Percentiles rank a stretch among this genome's conserved stretches.
These are phyloP conservation scores for Debaryomyces sp. DNA, from an alignment of 1,139 yeast genomes.

Conservation along the genomic window DNA sequence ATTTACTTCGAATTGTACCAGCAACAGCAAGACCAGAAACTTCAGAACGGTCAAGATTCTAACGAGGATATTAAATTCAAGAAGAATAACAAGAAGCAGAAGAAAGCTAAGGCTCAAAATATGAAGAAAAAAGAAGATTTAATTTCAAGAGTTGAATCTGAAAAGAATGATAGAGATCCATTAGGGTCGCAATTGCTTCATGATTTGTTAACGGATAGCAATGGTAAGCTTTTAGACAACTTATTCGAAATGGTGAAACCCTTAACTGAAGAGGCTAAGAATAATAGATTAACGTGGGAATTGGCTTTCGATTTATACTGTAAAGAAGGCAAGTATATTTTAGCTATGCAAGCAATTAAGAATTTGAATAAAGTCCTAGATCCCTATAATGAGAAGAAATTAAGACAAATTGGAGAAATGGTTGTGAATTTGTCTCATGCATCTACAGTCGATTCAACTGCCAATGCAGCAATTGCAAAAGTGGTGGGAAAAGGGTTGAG, in stretches of 20 bases:
- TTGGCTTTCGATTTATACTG: constrained; percentile 42
- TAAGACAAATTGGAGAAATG: constrained; percentile 25
- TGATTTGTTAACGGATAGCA: constrained; percentile 26
- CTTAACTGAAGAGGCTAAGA: constrained; percentile 38
- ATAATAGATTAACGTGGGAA: constrained; percentile 38
- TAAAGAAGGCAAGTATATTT: constrained; percentile 46
- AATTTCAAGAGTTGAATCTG: constrained; percentile 45
- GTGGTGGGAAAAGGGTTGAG: constrained; percentile 48
- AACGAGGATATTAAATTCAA: constrained; percentile 17
- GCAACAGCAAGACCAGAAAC: constrained; percentile 18
- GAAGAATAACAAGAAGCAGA: constrained; percentile 31
- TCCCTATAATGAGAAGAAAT: constrained; percentile 20
- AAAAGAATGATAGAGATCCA: constrained; percentile 51
- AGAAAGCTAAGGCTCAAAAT: constrained; percentile 40
- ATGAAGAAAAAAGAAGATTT: constrained; percentile 41
- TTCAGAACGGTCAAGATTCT: constrained; percentile 17
- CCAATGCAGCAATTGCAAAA: constrained; percentile 46
- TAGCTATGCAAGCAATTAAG: constrained; percentile 49
- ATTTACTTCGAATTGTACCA: constrained; percentile 55
- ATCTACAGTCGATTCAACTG: constrained; percentile 27
- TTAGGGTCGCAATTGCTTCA: constrained; percentile 45
- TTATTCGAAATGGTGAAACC: constrained; percentile 34
- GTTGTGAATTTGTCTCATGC: constrained; percentile 29
- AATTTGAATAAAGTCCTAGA: constrained; percentile 35
- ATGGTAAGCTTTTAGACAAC: constrained; percentile 32